Evolutionary conservation across 2,329 filamentous ascomycete species (phyloP).

Genomic region (Cladorrhinum sp.): DNA sequence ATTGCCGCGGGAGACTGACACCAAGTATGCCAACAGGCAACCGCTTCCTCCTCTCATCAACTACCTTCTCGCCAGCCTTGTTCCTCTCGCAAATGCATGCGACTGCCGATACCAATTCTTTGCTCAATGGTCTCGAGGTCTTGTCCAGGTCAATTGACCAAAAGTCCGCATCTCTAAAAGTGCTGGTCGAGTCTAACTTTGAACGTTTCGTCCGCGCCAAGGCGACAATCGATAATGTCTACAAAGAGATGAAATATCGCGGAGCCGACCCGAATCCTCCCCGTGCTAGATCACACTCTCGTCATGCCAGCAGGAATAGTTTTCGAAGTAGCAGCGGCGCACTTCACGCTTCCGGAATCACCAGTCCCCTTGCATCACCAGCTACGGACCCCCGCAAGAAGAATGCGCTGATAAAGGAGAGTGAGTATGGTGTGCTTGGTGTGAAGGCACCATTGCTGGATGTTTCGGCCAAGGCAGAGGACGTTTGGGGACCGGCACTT

Average conservation of each 20-base stretch:
- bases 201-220: slow-evolving; percentile 97
- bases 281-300: slow-evolving; percentile 53
- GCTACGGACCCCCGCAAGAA: slow-evolving; percentile 65
- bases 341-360: slow-evolving; percentile 32
- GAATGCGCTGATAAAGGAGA: slow-evolving; percentile 89
- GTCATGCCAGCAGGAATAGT: slow-evolving; percentile 65
- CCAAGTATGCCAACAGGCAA: slow-evolving; percentile 55
- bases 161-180: slow-evolving; percentile 94
- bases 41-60: slow-evolving; percentile 91
- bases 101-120: slow-evolving; percentile 74
- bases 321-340: slow-evolving; percentile 53
- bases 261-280: slow-evolving; percentile 52
- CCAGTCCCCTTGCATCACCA: slow-evolving; percentile 36
- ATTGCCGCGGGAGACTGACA: slow-evolving; percentile 19
- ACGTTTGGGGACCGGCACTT: slow-evolving; percentile 93
- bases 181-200: slow-evolving; percentile 95
- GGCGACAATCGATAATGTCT: slow-evolving; percentile 97
- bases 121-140: slow-evolving; percentile 78
- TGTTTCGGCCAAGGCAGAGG: slow-evolving; percentile 89
- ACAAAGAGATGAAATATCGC: slow-evolving; percentile 90
- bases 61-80: slow-evolving; percentile 86
- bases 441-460: slow-evolving; percentile 88
- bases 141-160: slow-evolving; percentile 92
- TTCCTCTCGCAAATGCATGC: slow-evolving; percentile 93
- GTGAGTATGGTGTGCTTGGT: slow-evolving; percentile 81